phyloP scores from a whole-genome alignment of 2,329 filamentous ascomycete species.

The Aspergillaceae sp. region DNA sequence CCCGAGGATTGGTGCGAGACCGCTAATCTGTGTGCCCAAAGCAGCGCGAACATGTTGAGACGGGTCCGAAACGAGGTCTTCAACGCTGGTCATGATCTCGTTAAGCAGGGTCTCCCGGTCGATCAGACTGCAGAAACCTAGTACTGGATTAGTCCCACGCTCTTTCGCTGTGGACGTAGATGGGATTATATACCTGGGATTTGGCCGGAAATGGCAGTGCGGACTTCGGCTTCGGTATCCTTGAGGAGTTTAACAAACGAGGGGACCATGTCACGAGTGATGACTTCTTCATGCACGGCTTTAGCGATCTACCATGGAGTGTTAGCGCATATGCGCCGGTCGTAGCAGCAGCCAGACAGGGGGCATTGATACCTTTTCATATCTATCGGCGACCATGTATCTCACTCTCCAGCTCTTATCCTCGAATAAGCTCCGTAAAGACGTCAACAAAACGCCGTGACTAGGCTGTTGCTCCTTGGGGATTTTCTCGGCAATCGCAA shows the following conservation, averaged over 20 bases:
- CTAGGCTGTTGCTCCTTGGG: constrained; percentile 97
- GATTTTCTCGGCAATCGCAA: constrained; percentile 91
- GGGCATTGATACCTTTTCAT: constrained; percentile 66
- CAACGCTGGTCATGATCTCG: constrained; percentile 93
- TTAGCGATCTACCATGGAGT: constrained; percentile 67
- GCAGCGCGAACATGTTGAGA: constrained; percentile 96
- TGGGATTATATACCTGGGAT: constrained; percentile 59
- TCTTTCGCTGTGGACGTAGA: neutral
- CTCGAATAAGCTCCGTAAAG: constrained; percentile 86
- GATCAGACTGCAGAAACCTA: constrained; percentile 84
- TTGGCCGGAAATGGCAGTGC: constrained; percentile 92
- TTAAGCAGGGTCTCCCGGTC: constrained; percentile 81
- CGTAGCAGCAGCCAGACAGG: neutral
- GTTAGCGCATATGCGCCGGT: constrained; percentile 8
- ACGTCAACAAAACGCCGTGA: constrained; percentile 84
- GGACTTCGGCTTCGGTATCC: constrained; percentile 94
- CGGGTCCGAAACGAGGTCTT: constrained; percentile 89
- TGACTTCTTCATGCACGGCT: constrained; percentile 94
- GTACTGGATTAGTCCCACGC: constrained; percentile 12
- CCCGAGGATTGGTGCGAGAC: constrained; percentile 89
- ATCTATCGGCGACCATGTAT: constrained; percentile 98
- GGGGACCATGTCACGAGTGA: constrained; percentile 85
- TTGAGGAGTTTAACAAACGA: constrained; percentile 97
- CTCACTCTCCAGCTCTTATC: constrained; percentile 99
- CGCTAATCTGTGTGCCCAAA: constrained; percentile 92